These are phyloP conservation scores for Phytophthora pini DNA, from an alignment of 352 stramenopile genomes.

Conservation along the genomic window DNA sequence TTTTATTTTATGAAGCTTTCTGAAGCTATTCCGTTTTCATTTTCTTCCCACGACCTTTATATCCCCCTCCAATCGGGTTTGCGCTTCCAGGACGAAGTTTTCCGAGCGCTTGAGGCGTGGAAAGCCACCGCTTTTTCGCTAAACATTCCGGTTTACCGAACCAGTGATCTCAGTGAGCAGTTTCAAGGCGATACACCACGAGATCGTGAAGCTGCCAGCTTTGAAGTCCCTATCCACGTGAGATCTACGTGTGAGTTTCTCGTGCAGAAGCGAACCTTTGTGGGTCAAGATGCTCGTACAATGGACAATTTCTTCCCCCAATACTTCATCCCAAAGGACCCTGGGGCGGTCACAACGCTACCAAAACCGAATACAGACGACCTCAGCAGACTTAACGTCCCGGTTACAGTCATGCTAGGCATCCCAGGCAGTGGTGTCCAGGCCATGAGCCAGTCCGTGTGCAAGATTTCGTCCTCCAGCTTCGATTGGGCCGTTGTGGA, in stretches of 20 bases:
- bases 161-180: constrained; percentile 46
- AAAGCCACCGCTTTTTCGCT: constrained; percentile 52
- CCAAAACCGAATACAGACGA: constrained; percentile 41
- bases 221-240: constrained; percentile 24
- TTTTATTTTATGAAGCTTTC: constrained; percentile 35
- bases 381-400: constrained; percentile 43
- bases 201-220: constrained; percentile 22
- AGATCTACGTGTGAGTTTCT: constrained; percentile 36
- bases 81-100: constrained; percentile 71
- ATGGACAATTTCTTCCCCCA: constrained; percentile 54
- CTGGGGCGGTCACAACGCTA: constrained; percentile 42
- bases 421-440: constrained; percentile 66
- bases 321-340: constrained; percentile 69
- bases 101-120: constrained; percentile 61
- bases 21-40: constrained; percentile 45
- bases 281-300: constrained; percentile 20
- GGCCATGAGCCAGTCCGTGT: constrained; percentile 47
- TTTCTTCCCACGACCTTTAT: constrained; percentile 35
- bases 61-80: constrained; percentile 68
- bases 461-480: constrained; percentile 48
- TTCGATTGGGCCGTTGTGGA: constrained; percentile 56
- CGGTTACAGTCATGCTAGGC: constrained; percentile 66
- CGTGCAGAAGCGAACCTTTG: constrained; percentile 26
- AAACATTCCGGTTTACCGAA: constrained; percentile 61
- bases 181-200: constrained; percentile 55